A percentile compares a stretch with the other conserved stretches of the same genome.
These are phyloP conservation scores for Ogataea neopini DNA, from an alignment of 805 yeast species.

Conservation along the genomic window DNA sequence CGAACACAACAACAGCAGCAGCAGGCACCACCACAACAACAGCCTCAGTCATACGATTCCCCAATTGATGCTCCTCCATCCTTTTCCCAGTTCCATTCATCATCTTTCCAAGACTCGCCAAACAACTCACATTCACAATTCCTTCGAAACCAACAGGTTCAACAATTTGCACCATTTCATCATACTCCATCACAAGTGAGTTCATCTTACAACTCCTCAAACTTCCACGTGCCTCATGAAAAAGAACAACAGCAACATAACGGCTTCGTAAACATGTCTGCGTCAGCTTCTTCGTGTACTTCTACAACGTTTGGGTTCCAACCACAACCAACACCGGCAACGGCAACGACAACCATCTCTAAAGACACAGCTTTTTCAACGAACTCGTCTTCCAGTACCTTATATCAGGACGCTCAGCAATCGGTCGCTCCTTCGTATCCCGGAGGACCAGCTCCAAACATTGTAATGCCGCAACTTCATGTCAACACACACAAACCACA, in stretches of 20 bases:
- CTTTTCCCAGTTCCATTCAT: conserved; percentile 7
- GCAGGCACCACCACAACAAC: conserved; percentile 10
- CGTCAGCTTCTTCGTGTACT: conserved; percentile 13
- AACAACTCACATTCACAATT: conserved; percentile 14
- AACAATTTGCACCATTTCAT: conserved; percentile 39
- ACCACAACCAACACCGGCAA: conserved; percentile 45
- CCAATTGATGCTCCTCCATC: conserved; percentile 1
- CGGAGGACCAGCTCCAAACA: conserved; percentile 7
- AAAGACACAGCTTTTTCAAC: conserved; percentile 47
- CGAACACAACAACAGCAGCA: conserved; percentile 18
- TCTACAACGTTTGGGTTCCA: conserved; percentile 26
- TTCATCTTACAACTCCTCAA: conserved; percentile 32
- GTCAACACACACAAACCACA: conserved; percentile 14
- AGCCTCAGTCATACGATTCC: conserved; percentile 1
- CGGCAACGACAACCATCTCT: conserved; percentile 57
- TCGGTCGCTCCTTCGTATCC: conserved; percentile 21
- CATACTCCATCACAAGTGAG: conserved; percentile 52
- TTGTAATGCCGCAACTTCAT: conserved; percentile 9
- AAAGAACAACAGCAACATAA: conserved; percentile 11
- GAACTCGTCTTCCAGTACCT: conserved; percentile 36
- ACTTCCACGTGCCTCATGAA: conserved; percentile 9
- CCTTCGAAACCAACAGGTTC: conserved; percentile 20
- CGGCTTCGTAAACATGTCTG: conserved; percentile 21
- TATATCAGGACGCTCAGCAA: conserved; percentile 36
- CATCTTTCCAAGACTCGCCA: conserved; percentile 12